These are phyloP conservation scores for Botrytis tulipae DNA, from an alignment of 2,329 filamentous ascomycete genomes.

Conservation along the genomic window DNA sequence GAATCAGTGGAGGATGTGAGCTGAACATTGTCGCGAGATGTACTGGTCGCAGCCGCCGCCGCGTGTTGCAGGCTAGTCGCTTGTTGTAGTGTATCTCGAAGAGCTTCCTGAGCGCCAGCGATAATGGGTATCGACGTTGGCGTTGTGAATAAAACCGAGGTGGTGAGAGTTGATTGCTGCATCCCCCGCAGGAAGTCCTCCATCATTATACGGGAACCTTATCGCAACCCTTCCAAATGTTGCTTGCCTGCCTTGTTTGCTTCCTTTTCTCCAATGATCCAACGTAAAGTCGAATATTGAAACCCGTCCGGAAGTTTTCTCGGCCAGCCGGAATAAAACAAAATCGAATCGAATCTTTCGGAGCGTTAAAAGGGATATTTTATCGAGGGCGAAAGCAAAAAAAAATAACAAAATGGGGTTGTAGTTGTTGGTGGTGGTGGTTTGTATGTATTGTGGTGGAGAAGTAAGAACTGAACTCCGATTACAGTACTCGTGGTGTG, in stretches of 20 bases:
- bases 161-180: constrained; percentile 28
- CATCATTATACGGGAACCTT: constrained; percentile 23
- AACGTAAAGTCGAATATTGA: neutral
- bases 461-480: neutral
- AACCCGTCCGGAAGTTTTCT: constrained; percentile 11
- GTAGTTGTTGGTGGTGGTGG: neutral
- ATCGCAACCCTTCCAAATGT: constrained; percentile 18
- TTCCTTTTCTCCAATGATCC: neutral
- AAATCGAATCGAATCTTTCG: neutral
- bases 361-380: neutral
- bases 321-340: constrained; percentile 18
- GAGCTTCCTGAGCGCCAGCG: constrained; percentile 12
- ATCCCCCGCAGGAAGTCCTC: constrained; percentile 29
- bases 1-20: constrained; percentile 34
- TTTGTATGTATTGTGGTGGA: constrained; percentile 6
- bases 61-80: neutral
- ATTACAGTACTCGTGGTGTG: constrained; percentile 10
- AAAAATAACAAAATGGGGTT: neutral
- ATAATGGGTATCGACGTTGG: constrained; percentile 21
- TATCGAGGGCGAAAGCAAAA: neutral
- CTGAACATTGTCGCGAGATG: constrained; percentile 4
- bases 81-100: constrained; percentile 19
- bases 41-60: neutral
- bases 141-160: constrained; percentile 23
- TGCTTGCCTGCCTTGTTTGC: neutral